phyloP scores from a whole-genome alignment of 148 eudicot species.

The Camellia sinensis region DNA sequence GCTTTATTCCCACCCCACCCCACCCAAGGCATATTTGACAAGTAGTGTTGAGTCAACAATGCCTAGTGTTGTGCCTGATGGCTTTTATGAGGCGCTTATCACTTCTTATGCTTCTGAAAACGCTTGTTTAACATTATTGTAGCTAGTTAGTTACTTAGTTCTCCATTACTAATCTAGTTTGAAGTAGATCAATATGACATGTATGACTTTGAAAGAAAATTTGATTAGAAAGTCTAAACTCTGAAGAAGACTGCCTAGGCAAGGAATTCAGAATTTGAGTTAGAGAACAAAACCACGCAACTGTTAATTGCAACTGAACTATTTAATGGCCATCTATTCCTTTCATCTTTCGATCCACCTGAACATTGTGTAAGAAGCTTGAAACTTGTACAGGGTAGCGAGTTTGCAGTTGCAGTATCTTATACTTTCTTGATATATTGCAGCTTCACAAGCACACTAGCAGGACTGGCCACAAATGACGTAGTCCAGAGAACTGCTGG shows the following conservation, averaged over 20 bases:
- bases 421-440: constrained; percentile 19
- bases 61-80: neutral
- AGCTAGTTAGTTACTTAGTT: neutral
- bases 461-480: constrained; percentile 74
- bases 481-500: constrained; percentile 79
- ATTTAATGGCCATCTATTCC: neutral
- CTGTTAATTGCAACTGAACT: neutral
- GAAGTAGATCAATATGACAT: neutral
- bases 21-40: neutral
- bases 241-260: neutral
- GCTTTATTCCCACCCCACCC: too few relatives aligned
- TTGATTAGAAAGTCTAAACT: constrained; percentile 7
- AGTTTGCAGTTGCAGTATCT: neutral
- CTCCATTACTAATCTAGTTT: neutral
- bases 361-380: neutral
- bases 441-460: constrained; percentile 81
- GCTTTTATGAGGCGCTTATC: neutral
- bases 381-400: constrained; percentile 4
- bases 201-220: neutral
- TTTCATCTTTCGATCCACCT: neutral
- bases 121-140: neutral
- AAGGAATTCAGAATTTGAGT: neutral
- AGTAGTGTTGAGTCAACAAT: neutral
- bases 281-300: neutral
- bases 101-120: neutral